Evolutionary conservation across 176 grass and related monocot genomes (phyloP), one percentile per base, ranked within the genome.

Genomic region (Ensete glaucum): DNA sequence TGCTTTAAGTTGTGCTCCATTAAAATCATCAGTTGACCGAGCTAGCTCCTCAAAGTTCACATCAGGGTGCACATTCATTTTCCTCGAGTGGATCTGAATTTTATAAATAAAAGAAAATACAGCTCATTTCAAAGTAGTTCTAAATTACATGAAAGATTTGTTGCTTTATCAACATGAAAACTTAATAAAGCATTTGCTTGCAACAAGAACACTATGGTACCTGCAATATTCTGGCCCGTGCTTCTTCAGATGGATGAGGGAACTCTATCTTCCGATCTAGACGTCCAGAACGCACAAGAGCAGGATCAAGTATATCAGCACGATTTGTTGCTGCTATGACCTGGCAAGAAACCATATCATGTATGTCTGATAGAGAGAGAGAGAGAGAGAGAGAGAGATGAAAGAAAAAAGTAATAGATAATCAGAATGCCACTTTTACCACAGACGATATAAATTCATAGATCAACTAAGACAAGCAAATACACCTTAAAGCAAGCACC

Each of bases 1-100:
- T 26, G 94, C 90, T 83, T 98, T 98, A 72, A 98, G 72, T 74
- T 98, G 88, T 53, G 94, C 94, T 19, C 94, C 88, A 19, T 98
- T 93, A 64, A 93, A 98, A 79, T 93, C 88, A 67, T 98, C 90
- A 13, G 94, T 98, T 53, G 88, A 87, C 3, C 90, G 85, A 2
- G 94, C 94, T 78, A 97, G 50, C 88, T 97, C 94, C 77, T 97
- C 90, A 26, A 97, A 97, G 81, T 97, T 97, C 2, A 97, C 90
- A 74, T 97, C 94, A 55, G 88, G 90, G 56, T 93, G 68, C 10
- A 97, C 89, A 70, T 90, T 96, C 93, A 96, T 96, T 80, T 90
- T 96, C 73, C 89, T 92, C 5, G 89, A 88, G 76, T 96, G 93
- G 25, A 96, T 96, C 93, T 96, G 50, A 50, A 83, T 67, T 67